Evolutionary conservation across 2,329 filamentous ascomycete species (phyloP).

Genomic region (Neopestalotiopsis sp.): DNA sequence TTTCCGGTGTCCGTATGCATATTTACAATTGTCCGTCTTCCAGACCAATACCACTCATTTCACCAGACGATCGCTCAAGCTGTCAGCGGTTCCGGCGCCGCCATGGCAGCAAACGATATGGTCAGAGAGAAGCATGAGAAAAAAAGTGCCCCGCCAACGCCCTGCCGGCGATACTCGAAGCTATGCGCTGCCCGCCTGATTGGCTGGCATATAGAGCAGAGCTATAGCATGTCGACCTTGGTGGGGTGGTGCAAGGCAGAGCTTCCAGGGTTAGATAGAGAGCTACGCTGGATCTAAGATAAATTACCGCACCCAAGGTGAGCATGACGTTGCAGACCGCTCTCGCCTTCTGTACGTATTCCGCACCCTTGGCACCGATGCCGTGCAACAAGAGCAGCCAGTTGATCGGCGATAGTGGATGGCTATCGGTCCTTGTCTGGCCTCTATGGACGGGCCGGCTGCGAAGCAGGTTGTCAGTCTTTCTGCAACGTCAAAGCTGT

Average conservation of each 20-base stretch:
- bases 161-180: neutral
- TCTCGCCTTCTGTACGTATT: neutral
- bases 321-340: constrained; percentile 10
- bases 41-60: neutral
- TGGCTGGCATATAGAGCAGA: neutral
- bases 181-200: constrained; percentile 15
- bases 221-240: neutral
- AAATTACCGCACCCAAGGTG: constrained; percentile 10
- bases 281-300: constrained; percentile 2
- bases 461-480: neutral
- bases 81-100: constrained; percentile 2
- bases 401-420: constrained; percentile 3
- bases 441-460: neutral
- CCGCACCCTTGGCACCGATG: neutral
- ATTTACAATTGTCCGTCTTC: neutral
- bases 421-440: neutral
- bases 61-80: neutral
- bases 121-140: neutral
- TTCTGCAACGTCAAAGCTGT: neutral
- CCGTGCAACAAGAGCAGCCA: neutral
- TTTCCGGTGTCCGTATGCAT: neutral
- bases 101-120: neutral
- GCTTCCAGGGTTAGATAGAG: constrained; percentile 15
- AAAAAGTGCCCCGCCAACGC: neutral
- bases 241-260: constrained; percentile 12